Evolutionary conservation across 139 green algal genomes (phyloP).

Genomic region (Zygnema circumcarinatum): DNA sequence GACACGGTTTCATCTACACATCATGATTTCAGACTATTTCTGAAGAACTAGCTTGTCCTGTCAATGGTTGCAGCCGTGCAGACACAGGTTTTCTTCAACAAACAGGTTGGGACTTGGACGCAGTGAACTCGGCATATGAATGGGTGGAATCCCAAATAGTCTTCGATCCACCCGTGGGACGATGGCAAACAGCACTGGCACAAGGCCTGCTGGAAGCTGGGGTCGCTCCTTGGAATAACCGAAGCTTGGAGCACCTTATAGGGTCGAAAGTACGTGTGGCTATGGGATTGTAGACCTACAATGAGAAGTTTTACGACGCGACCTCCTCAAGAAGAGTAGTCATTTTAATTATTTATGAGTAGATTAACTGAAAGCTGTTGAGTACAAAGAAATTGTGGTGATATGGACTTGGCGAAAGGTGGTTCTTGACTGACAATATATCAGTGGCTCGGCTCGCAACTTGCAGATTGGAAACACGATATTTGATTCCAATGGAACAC

Average conservation of each 20-base stretch:
- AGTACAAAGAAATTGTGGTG: neutral
- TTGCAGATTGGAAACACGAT: constrained; percentile 38
- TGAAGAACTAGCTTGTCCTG: neutral
- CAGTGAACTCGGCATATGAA: constrained; percentile 2
- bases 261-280: neutral
- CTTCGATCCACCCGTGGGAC: constrained; percentile 19
- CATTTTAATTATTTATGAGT: no score
- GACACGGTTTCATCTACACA: neutral
- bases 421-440: neutral
- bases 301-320: neutral
- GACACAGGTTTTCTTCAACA: constrained; percentile 13
- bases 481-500: constrained; percentile 30
- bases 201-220: constrained; percentile 35
- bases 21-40: neutral
- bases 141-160: constrained; percentile 45
- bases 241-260: constrained; percentile 18
- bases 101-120: constrained; percentile 4
- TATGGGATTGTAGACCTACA: neutral
- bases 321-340: neutral
- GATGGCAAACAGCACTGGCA: constrained; percentile 31
- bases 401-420: neutral
- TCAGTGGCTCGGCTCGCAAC: neutral
- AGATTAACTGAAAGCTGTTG: neutral
- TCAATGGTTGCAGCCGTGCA: neutral
- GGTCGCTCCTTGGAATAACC: constrained; percentile 18